These are phyloP conservation scores for Polymyxa betae DNA, from an alignment of 208 protist genomes.

Conservation along the genomic window DNA sequence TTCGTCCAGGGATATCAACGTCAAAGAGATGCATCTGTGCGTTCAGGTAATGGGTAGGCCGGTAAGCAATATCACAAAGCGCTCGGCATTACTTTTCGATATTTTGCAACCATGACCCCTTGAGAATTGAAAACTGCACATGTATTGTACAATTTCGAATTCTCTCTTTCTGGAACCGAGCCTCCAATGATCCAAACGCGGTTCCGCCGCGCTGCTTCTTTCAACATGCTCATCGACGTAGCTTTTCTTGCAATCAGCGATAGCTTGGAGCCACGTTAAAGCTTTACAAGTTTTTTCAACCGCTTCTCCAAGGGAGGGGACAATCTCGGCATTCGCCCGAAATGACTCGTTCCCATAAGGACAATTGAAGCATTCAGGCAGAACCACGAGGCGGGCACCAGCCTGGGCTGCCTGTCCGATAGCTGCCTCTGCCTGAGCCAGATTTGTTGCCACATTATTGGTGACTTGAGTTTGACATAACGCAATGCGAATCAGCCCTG, in stretches of 20 bases:
- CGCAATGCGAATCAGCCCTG: constrained; percentile 74
- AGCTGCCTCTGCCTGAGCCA: constrained; percentile 77
- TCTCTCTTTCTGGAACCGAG: constrained; percentile 87
- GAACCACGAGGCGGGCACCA: constrained; percentile 82
- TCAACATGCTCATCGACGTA: constrained; percentile 53
- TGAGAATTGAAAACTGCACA: constrained; percentile 84
- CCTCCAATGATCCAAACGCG: constrained; percentile 72
- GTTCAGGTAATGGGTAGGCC: too few species aligned
- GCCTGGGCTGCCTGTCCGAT: constrained; percentile 78
- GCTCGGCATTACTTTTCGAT: too few species aligned
- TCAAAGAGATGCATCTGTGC: constrained; percentile 95
- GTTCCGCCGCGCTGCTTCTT: constrained; percentile 57
- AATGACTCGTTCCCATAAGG: constrained; percentile 92
- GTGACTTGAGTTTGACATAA: constrained; percentile 83
- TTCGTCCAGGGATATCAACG: constrained; percentile 88
- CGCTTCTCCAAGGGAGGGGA: constrained; percentile 65
- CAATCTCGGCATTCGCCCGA: constrained; percentile 86
- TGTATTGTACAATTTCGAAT: constrained; percentile 86
- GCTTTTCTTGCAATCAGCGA: too few species aligned
- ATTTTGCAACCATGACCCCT: constrained; percentile 81
- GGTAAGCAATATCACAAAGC: too few species aligned
- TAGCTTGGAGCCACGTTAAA: too few species aligned
- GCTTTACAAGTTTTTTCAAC: neutral
- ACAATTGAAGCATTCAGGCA: constrained; percentile 89
- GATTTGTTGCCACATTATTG: constrained; percentile 79